phyloP scores from a whole-genome alignment of 441 rosid genomes.

The Syzygium syzygioides region DNA sequence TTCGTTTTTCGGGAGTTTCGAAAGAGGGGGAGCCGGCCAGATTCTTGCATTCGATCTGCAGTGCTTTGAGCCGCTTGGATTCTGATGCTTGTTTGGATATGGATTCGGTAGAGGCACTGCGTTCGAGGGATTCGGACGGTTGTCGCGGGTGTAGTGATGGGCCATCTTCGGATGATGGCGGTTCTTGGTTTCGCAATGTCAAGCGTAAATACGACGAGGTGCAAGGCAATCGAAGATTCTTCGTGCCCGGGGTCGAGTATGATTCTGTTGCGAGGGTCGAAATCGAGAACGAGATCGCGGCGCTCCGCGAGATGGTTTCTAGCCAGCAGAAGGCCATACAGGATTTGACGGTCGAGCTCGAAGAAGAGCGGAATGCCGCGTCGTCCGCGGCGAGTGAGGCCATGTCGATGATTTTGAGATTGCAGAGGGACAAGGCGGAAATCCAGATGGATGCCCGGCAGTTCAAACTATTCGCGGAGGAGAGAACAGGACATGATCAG shows the following conservation, averaged over 20 bases:
- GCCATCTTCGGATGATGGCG: not conserved
- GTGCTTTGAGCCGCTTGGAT: too few relatives aligned
- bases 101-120: not conserved
- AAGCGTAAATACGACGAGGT: conserved; percentile 69
- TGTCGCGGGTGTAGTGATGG: not conserved
- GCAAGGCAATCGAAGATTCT: conserved; percentile 32
- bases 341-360: conserved; percentile 62
- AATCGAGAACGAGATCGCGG: conserved; percentile 68
- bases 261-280: conserved; percentile 58
- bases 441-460: conserved; percentile 15
- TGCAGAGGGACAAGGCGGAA: conserved; percentile 17
- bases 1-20: not conserved
- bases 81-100: not conserved
- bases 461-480: conserved; percentile 9
- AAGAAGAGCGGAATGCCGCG: conserved; percentile 91
- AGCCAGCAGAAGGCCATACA: conserved; percentile 70
- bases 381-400: conserved; percentile 94
- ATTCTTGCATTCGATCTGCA: not conserved
- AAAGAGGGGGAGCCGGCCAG: not conserved
- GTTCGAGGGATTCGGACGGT: not conserved
- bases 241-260: conserved; percentile 51
- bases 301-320: conserved; percentile 65
- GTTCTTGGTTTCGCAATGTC: conserved; percentile 54
- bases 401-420: conserved; percentile 81
- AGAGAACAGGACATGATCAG: conserved; percentile 12